Percentiles rank a stretch among this genome's conserved stretches.
These are phyloP conservation scores for Quercus tomentella DNA, from an alignment of 331 rosid genomes.

Conservation along the genomic window DNA sequence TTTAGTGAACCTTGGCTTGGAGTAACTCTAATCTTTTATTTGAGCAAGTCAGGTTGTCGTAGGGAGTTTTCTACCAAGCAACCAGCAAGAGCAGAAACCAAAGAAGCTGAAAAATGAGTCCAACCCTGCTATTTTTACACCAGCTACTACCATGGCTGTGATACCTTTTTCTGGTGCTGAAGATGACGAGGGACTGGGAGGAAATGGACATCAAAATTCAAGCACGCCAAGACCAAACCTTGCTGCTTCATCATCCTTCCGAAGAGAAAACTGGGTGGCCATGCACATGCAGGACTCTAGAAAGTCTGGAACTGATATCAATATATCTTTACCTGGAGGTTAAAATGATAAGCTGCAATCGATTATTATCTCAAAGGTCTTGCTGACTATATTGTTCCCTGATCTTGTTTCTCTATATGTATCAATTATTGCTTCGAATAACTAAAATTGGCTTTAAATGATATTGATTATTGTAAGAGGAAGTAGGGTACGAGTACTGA, in stretches of 20 bases:
- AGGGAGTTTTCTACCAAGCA: conserved; percentile 71
- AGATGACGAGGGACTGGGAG: conserved; percentile 45
- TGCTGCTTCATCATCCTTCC: conserved; percentile 35
- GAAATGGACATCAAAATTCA: conserved; percentile 46
- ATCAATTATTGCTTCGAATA: conserved; percentile 19
- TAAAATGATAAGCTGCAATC: conserved; percentile 6
- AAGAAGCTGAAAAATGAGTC: conserved; percentile 50
- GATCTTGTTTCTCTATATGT: conserved; percentile 24
- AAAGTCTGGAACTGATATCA: conserved; percentile 64
- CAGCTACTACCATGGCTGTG: conserved; percentile 22
- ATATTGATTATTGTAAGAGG: conserved; percentile 20
- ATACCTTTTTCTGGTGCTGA: conserved; percentile 41
- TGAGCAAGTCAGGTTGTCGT: conserved; percentile 59
- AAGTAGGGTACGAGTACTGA: conserved; percentile 30
- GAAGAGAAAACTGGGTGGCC: conserved; percentile 71
- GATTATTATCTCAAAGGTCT: background rate
- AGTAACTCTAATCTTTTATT: background rate
- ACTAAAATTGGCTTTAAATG: conserved; percentile 19
- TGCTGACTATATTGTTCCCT: conserved; percentile 37
- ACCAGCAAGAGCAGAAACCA: conserved; percentile 50
- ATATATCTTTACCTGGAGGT: conserved; percentile 69
- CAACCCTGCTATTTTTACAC: conserved; percentile 16
- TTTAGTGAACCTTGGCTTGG: background rate
- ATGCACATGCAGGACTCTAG: conserved; percentile 68
- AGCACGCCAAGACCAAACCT: conserved; percentile 33